Percentiles rank a stretch among this genome's conserved stretches.
phyloP scores from a whole-genome alignment of 176 grass and related monocot species.

The Canna indica region DNA sequence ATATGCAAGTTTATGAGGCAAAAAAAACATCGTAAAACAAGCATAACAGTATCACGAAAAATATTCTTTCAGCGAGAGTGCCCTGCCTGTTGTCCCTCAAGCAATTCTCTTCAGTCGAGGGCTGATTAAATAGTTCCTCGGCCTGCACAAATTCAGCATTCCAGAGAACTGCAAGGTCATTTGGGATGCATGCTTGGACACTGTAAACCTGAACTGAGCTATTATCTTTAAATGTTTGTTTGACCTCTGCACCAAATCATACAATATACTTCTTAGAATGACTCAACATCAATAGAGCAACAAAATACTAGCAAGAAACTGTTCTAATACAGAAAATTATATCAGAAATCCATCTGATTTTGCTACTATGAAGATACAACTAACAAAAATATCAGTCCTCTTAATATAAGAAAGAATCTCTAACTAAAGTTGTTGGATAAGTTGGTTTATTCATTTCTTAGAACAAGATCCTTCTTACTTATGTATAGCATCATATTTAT shows the following conservation, averaged over 20 bases:
- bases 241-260: constrained; percentile 39
- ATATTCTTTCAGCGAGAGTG: background rate
- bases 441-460: background rate
- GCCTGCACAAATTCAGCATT: constrained; percentile 92
- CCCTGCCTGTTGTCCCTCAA: constrained; percentile 90
- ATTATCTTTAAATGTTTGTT: constrained; percentile 51
- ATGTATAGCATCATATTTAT: background rate
- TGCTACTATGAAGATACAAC: background rate
- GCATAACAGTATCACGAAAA: background rate
- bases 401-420: background rate
- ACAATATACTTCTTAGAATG: background rate
- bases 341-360: background rate
- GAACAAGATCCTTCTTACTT: background rate
- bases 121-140: constrained; percentile 75
- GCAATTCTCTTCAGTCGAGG: constrained; percentile 66
- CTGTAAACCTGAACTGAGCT: constrained; percentile 90
- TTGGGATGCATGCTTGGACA: constrained; percentile 75
- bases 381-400: background rate
- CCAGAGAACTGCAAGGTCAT: constrained; percentile 85
- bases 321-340: background rate
- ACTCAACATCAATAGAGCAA: background rate
- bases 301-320: background rate
- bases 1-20: background rate
- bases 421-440: background rate
- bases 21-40: background rate